A percentile compares a stretch with the other conserved stretches of the same genome.
phyloP scores from a whole-genome alignment of 2,329 filamentous ascomycete species.

The Hypocrella siamensis region DNA sequence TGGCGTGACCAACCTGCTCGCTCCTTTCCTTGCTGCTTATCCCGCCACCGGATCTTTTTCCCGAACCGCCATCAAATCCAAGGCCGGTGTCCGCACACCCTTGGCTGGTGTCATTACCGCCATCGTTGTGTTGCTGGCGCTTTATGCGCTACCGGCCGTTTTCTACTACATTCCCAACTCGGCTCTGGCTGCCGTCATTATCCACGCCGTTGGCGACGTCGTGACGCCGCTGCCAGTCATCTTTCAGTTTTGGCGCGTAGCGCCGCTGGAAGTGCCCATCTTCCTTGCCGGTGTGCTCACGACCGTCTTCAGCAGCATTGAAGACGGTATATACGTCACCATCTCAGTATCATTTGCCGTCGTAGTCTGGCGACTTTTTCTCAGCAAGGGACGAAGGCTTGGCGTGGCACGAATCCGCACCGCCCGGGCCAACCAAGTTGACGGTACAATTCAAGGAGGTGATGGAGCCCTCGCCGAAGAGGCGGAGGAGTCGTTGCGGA shows the following conservation, averaged over 20 bases:
- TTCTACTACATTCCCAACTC: conserved; percentile 82
- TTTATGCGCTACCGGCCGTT: conserved; percentile 67
- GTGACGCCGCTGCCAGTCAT: conserved; percentile 71
- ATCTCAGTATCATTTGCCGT: conserved; percentile 55
- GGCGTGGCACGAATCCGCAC: conserved; percentile 73
- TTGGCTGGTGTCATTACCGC: conserved; percentile 77
- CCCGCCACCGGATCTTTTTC: conserved; percentile 84
- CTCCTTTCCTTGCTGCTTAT: conserved; percentile 68
- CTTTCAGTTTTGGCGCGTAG: conserved; percentile 79
- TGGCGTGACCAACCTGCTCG: conserved; percentile 58
- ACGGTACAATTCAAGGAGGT: conserved; percentile 3
- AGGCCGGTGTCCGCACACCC: conserved; percentile 76
- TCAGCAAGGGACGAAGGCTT: conserved; percentile 63
- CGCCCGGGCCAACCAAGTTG: conserved; percentile 43
- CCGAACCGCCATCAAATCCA: conserved; percentile 85
- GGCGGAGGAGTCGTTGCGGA: conserved; percentile 24
- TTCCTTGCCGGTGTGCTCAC: conserved; percentile 78
- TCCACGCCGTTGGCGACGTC: conserved; percentile 76
- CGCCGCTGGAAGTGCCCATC: conserved; percentile 66
- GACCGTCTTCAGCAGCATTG: conserved; percentile 67
- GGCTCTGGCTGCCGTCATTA: conserved; percentile 67
- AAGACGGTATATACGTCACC: conserved; percentile 75
- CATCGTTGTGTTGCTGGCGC: conserved; percentile 63
- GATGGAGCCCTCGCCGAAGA: conserved; percentile 23
- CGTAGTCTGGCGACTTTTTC: conserved; percentile 62